These are phyloP conservation scores for Trametes maxima DNA, from an alignment of 768 basidiomycete species.

Conservation along the genomic window DNA sequence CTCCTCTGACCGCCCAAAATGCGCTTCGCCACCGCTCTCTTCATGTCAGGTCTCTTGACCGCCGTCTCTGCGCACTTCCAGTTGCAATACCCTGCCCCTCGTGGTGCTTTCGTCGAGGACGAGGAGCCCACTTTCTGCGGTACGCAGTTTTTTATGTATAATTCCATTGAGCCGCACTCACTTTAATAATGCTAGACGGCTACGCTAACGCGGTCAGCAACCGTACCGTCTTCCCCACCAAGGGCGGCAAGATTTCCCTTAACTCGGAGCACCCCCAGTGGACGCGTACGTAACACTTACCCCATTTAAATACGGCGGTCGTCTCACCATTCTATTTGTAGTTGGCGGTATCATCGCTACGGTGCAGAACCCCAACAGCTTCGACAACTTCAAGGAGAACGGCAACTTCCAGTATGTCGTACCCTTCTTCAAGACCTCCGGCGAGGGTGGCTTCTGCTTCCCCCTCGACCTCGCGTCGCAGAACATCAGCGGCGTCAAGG, in stretches of 20 bases:
- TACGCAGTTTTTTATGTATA: conserved; percentile 33
- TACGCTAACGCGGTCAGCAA: conserved; percentile 54
- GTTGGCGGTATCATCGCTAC: conserved; percentile 61
- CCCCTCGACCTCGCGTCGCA: conserved; percentile 60
- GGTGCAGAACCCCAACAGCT: conserved; percentile 58
- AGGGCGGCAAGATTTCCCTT: conserved; percentile 58
- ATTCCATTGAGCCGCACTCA: background rate
- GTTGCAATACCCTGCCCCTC: conserved; percentile 70
- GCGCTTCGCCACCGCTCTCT: conserved; percentile 37
- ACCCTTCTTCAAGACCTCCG: conserved; percentile 50
- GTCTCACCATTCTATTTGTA: conserved; percentile 27
- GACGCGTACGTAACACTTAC: conserved; percentile 46
- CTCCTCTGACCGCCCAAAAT: conserved; percentile 27
- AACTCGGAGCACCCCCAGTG: conserved; percentile 68
- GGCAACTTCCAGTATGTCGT: conserved; percentile 38
- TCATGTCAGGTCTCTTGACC: conserved; percentile 40
- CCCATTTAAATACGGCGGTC: background rate
- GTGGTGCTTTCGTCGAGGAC: conserved; percentile 67
- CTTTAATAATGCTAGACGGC: conserved; percentile 51
- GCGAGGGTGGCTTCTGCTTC: conserved; percentile 68
- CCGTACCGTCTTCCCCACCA: conserved; percentile 71
- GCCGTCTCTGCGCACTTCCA: conserved; percentile 68
- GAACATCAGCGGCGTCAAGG: conserved; percentile 50
- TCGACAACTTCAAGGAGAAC: conserved; percentile 59
- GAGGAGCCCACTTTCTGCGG: conserved; percentile 70